Percentiles rank a stretch among this genome's conserved stretches.
Conservation (phyloP, 2,329 filamentous ascomycete genomes). For the Zelopaecilomyces penicillatus region DNA sequence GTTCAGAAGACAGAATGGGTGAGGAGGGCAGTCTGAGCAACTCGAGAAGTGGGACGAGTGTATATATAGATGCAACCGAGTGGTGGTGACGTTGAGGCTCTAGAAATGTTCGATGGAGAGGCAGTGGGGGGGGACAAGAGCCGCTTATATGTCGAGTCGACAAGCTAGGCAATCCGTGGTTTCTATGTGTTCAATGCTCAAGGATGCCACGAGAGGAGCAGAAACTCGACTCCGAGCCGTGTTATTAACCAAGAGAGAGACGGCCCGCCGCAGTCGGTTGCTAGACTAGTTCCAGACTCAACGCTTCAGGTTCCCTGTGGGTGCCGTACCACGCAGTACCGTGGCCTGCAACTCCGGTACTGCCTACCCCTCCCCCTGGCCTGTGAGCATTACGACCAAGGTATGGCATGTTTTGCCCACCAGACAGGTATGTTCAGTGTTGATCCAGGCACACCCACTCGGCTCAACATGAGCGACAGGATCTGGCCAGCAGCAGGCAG, state of each 20-base stretch:
- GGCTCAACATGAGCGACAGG: no score
- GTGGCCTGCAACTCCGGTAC: no score
- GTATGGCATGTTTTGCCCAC: no score
- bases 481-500: no score
- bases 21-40: no score
- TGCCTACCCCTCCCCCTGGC: no score
- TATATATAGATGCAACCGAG: neutral
- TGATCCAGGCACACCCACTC: no score
- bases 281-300: neutral
- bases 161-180: conserved; percentile 1
- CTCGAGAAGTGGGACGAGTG: neutral
- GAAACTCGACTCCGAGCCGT: conserved; percentile 8
- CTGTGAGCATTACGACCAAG: no score
- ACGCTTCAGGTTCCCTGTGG: neutral
- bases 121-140: conserved; percentile 5
- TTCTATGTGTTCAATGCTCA: conserved; percentile 9
- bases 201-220: conserved; percentile 5
- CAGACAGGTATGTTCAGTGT: no score
- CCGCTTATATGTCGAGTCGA: conserved; percentile 8
- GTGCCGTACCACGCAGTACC: no score
- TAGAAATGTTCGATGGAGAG: neutral
- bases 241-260: conserved; percentile 5
- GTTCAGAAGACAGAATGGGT: neutral
- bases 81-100: neutral
- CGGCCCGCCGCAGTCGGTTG: conserved; percentile 6